Evolutionary conservation across 768 basidiomycete species (phyloP).

Genomic region (Artomyces pyxidatus): DNA sequence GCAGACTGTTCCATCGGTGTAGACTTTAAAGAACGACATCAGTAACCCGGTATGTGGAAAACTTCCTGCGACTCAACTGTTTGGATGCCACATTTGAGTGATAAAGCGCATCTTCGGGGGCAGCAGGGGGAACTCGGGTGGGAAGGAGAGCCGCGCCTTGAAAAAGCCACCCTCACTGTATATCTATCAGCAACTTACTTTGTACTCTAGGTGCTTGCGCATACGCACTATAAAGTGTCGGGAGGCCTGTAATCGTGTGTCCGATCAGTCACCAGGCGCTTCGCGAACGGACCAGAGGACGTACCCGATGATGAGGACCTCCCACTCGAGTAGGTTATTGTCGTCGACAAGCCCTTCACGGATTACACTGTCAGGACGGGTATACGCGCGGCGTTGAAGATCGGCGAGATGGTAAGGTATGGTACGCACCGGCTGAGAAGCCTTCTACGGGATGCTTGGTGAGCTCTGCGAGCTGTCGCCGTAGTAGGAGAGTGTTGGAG

Average conservation of each 20-base stretch:
- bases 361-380: constrained; percentile 25
- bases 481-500: constrained; percentile 52
- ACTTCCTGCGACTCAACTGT: constrained; percentile 50
- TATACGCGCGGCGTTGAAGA: not conserved
- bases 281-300: constrained; percentile 17
- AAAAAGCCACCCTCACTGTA: constrained; percentile 91
- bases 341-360: constrained; percentile 84
- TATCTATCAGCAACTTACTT: constrained; percentile 12
- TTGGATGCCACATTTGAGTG: constrained; percentile 97
- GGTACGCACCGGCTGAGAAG: constrained; percentile 77
- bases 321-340: constrained; percentile 93
- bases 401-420: constrained; percentile 21
- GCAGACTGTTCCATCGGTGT: constrained; percentile 87
- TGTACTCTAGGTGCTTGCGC: not conserved
- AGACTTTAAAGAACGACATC: constrained; percentile 48
- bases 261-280: not conserved
- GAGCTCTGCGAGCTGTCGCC: constrained; percentile 76
- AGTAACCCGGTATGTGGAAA: not conserved
- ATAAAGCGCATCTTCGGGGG: constrained; percentile 96
- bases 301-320: constrained; percentile 89
- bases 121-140: constrained; percentile 79
- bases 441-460: constrained; percentile 92
- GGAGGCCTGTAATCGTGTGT: constrained; percentile 51
- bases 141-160: constrained; percentile 86
- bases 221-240: constrained; percentile 82